phyloP scores from a whole-genome alignment of 768 basidiomycete genomes.

The Phaeotremella fagi region DNA sequence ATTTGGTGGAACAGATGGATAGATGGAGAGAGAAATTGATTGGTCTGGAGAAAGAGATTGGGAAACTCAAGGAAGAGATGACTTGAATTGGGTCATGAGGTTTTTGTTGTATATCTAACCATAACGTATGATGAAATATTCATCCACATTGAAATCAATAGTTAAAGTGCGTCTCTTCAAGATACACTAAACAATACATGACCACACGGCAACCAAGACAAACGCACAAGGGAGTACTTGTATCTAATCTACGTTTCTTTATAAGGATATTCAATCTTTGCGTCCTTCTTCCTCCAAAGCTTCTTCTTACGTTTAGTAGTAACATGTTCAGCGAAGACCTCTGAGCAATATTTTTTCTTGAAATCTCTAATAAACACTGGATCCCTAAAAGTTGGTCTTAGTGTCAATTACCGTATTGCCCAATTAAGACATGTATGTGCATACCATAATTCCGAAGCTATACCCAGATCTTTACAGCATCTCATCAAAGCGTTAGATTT shows the following conservation, averaged over 20 bases:
- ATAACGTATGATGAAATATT: background rate
- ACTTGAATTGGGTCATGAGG: slow-evolving; percentile 5
- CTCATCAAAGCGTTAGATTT: slow-evolving; percentile 97
- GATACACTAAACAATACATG: too few species aligned
- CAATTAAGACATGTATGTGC: slow-evolving; percentile 16
- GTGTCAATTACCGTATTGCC: background rate
- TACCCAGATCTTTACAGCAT: slow-evolving; percentile 92
- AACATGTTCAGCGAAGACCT: slow-evolving; percentile 78
- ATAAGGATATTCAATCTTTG: slow-evolving; percentile 73
- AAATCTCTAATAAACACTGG: slow-evolving; percentile 92
- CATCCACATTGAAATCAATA: too few species aligned
- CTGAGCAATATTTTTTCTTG: slow-evolving; percentile 74
- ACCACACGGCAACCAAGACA: too few species aligned
- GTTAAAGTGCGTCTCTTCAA: too few species aligned
- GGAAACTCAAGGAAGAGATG: slow-evolving; percentile 59
- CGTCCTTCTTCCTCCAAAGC: slow-evolving; percentile 50
- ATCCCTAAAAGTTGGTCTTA: slow-evolving; percentile 59
- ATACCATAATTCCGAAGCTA: slow-evolving; percentile 93
- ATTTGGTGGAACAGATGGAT: slow-evolving; percentile 70
- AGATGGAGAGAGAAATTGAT: slow-evolving; percentile 61
- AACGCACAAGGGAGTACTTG: too few species aligned
- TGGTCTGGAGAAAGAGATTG: slow-evolving; percentile 77
- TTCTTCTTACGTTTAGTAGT: slow-evolving; percentile 90
- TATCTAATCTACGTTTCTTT: slow-evolving; percentile 56
- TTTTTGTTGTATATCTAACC: background rate